phyloP scores from a whole-genome alignment of 2,329 filamentous ascomycete species.

The Penicillium thymicola region DNA sequence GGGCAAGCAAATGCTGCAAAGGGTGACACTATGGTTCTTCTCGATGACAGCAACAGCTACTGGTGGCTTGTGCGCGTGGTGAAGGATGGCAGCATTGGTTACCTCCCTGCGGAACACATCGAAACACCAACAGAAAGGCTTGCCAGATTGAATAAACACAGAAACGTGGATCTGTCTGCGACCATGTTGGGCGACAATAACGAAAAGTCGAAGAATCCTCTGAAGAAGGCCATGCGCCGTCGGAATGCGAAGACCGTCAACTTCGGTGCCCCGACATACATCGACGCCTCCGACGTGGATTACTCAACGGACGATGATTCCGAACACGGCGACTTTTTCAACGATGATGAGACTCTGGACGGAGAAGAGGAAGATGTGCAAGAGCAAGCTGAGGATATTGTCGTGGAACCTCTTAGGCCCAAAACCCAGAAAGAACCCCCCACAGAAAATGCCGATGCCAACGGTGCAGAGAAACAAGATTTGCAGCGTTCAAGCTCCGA shows the following conservation, averaged over 20 bases:
- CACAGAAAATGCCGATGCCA: conserved; percentile 23
- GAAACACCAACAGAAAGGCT: conserved; percentile 95
- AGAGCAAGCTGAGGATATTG: conserved; percentile 39
- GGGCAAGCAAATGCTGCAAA: conserved; percentile 98
- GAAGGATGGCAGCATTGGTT: conserved; percentile 94
- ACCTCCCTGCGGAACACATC: conserved; percentile 95
- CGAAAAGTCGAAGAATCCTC: conserved; percentile 76
- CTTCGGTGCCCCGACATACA: conserved; percentile 80
- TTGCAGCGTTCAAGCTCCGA: conserved; percentile 35
- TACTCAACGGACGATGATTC: conserved; percentile 78
- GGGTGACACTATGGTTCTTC: conserved; percentile 95
- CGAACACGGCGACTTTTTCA: conserved; percentile 46
- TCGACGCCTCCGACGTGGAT: conserved; percentile 82
- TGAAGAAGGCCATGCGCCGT: conserved; percentile 79
- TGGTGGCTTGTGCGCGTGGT: conserved; percentile 99
- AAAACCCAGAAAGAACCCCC: conserved; percentile 40
- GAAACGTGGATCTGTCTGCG: conserved; percentile 83
- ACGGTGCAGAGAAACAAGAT: conserved; percentile 22
- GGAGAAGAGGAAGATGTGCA: conserved; percentile 33
- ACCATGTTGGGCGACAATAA: conserved; percentile 70
- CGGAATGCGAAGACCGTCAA: conserved; percentile 82
- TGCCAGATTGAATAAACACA: conserved; percentile 92
- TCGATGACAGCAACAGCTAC: conserved; percentile 98
- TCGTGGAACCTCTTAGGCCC: conserved; percentile 45
- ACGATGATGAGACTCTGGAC: conserved; percentile 48